Base-by-base conservation (phyloP, 441 rosid species). In the Bocquillonia castaneifolia region DNA sequence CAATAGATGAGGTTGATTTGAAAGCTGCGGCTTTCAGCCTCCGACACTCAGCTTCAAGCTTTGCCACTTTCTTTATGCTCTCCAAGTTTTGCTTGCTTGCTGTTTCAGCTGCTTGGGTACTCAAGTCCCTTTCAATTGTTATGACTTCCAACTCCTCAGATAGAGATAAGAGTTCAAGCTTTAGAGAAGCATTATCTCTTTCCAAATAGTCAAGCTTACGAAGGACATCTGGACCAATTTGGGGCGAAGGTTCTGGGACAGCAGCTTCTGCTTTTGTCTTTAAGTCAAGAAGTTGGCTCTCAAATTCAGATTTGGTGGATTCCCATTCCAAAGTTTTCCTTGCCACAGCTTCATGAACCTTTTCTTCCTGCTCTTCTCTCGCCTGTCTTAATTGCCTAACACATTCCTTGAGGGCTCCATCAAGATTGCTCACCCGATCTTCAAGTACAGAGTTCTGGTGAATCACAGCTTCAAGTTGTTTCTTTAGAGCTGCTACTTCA, bases 341-440 rank as follows among this genome's bases (percentile, higher is more conserved):
- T 45, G 55, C 66, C 28, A 87, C 78, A 22, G 87, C 87, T 20
- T 88, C 92, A 52, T 66, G 74, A 28, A 91, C 76, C 47, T 78
- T 83, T 64, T 84, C 79, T 57, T 93, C 96, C 58, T 87, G 94
- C 70, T 89, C 93, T 18, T 91, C 97, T 80, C 82, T 85, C 25
- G 84, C 89, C 71, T 83, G 89, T 71, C 98, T 79, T 73, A 91
- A 80, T 79, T 93, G 95, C 85, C 95, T 82, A 53, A 89, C 92
- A 80, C 98, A 93, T 71, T 93, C 98, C 80, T 91, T 91, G 37
- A 93, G 80, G 59, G 98, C 98, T 58, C 90, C 98, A 70, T 93
- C 97, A 31, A 93, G 84, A 76, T 93, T 96, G 72, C 76, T 82
- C 56, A 83, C 87, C 67, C 89, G 84, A 79, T 85, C 93, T 77